Evolutionary conservation across 257 asterid genomes (phyloP), one percentile per base, ranked within the genome.

Genomic region (Asclepias syriaca): DNA sequence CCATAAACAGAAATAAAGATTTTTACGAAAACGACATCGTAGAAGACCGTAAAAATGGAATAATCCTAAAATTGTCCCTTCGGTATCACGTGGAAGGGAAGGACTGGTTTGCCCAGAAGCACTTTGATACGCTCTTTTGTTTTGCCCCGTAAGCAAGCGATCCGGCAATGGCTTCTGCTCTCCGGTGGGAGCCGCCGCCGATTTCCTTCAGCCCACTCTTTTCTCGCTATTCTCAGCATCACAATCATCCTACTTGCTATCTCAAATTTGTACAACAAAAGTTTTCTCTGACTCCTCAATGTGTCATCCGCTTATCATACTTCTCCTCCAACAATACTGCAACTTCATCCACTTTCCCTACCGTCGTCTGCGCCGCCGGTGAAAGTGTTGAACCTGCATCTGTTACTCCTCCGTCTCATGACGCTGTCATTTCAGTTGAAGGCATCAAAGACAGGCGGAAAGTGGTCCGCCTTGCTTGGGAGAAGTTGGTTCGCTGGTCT

Each of bases 401-500:
- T 14, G 79, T 51, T n/a, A 21, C 70, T 21, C 54, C 66, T 3
- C 54, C 56, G 58, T 21, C 40, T n/a, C 18, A 19, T n/a, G 82
- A 72, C 50, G 21, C 68, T 69, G 72, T 27, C 69, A 78, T 53
- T 27, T 66, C 82, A 32, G 72, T 69, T 11, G 91, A 78, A 71
- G 78, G 79, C 70, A 82, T 81, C 67, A 84, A 76, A 79, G 94
- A 92, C 75, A 82, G 91, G 21, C 86, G 98, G 68, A 86, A 79
- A 81, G 84, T 90, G 74, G 98, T 92, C 69, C 84, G 88, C 6
- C 68, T 88, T 65, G 97, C 98, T 29, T 92, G 98, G 98, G 97
- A 92, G 79, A 88, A 88, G 85, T 89, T 92, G 68, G 90, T 92
- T 61, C 89, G 98, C 15, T 92, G 98, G 98, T 92, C 98, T n/a